Evolutionary conservation across 2,329 filamentous ascomycete species (phyloP).

Genomic region (Harringtonia lauricola): DNA sequence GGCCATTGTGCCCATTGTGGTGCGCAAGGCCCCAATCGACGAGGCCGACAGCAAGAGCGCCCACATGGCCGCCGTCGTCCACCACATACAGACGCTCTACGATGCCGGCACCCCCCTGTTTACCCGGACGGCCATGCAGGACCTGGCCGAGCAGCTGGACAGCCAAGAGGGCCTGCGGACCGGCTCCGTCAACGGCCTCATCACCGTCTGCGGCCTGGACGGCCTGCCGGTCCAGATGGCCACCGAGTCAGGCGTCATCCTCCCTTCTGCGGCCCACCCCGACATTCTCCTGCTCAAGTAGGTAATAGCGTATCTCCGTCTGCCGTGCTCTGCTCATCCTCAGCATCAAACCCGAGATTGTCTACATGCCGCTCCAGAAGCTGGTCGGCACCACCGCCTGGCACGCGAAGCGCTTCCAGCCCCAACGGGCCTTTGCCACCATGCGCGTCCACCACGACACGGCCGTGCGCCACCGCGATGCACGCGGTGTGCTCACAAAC

Average conservation of each 20-base stretch:
- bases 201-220: conserved; percentile 8
- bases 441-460: conserved; percentile 8
- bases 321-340: background rate
- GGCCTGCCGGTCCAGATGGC: conserved; percentile 6
- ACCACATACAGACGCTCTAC: conserved; percentile 8
- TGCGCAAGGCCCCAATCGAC: too few relatives aligned
- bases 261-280: conserved; percentile 5
- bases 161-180: conserved; percentile 4
- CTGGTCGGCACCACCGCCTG: conserved; percentile 9
- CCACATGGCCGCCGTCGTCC: conserved; percentile 5
- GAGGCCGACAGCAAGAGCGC: background rate
- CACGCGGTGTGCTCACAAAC: conserved; percentile 1
- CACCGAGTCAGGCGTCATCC: conserved; percentile 3
- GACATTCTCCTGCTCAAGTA: conserved; percentile 12
- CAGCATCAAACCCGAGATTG: conserved; percentile 7
- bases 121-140: conserved; percentile 6
- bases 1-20: too few relatives aligned
- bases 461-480: conserved; percentile 9
- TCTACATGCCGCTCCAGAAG: conserved; percentile 11
- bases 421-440: conserved; percentile 4
- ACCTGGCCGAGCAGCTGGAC: conserved; percentile 9
- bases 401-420: conserved; percentile 9
- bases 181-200: conserved; percentile 2
- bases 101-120: conserved; percentile 10
- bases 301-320: background rate